Conservation (phyloP, 148 eudicot species). For the Limonium bicolor region DNA sequence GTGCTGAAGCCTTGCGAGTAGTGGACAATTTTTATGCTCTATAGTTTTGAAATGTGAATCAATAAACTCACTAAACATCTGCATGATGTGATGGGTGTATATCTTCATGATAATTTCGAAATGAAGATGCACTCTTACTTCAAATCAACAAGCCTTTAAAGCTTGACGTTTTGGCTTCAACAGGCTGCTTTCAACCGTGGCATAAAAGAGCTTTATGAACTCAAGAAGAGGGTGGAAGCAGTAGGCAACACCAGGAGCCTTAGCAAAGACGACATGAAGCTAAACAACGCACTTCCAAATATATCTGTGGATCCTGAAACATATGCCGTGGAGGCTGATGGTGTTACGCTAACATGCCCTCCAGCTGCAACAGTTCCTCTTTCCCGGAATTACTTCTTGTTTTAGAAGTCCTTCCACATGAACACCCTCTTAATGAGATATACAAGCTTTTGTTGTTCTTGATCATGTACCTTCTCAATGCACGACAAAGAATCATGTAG, state of each 20-base stretch:
- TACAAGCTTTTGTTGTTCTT: too few species aligned
- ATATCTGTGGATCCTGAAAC: slow-evolving; percentile 80
- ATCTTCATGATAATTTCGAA: neutral
- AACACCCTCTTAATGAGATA: too few species aligned
- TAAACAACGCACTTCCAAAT: slow-evolving; percentile 72
- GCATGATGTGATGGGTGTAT: too few species aligned
- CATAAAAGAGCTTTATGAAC: slow-evolving; percentile 47
- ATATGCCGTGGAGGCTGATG: slow-evolving; percentile 72
- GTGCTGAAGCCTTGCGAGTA: too few species aligned
- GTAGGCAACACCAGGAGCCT: slow-evolving; percentile 57
- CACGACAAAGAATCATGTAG: too few species aligned
- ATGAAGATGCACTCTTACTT: neutral
- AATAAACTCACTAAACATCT: too few species aligned
- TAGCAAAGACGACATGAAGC: slow-evolving; percentile 86
- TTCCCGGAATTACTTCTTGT: slow-evolving; percentile 81
- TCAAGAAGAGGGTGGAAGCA: slow-evolving; percentile 70
- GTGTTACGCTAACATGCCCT: slow-evolving; percentile 47
- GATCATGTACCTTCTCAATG: too few species aligned
- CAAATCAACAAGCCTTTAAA: neutral
- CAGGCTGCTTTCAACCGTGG: slow-evolving; percentile 64
- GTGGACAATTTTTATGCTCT: too few species aligned
- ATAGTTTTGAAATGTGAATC: too few species aligned
- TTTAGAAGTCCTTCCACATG: too few species aligned
- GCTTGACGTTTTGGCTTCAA: neutral
- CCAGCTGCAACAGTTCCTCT: slow-evolving; percentile 71